These are phyloP conservation scores for Helenozyma rhizophorensis DNA, from an alignment of 805 yeast species.

Conservation along the genomic window DNA sequence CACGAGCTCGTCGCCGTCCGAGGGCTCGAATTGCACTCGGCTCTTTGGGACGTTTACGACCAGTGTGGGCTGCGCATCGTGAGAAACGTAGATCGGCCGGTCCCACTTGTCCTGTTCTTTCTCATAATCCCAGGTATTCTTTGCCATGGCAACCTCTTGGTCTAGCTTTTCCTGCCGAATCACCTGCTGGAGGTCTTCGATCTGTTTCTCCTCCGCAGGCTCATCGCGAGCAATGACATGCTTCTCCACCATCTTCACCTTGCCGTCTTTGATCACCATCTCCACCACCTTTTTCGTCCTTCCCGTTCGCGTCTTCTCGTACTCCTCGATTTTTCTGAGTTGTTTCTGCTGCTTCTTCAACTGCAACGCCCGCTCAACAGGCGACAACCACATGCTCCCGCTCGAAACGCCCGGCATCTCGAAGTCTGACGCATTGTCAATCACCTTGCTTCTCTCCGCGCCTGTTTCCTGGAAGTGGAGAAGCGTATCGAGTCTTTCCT, in stretches of 20 bases:
- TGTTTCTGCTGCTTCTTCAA: slow-evolving; percentile 81
- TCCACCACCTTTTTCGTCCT: slow-evolving; percentile 72
- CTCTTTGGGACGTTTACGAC: neutral
- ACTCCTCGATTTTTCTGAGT: slow-evolving; percentile 57
- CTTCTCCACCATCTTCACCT: slow-evolving; percentile 60
- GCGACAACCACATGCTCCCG: slow-evolving; percentile 76
- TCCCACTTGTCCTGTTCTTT: slow-evolving; percentile 53
- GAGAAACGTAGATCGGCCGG: slow-evolving; percentile 43
- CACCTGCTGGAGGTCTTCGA: slow-evolving; percentile 33
- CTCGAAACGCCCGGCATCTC: slow-evolving; percentile 52
- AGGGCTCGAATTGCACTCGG: neutral
- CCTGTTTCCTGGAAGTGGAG: slow-evolving; percentile 80
- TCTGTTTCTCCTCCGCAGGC: slow-evolving; percentile 27
- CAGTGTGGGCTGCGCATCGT: too few relatives aligned
- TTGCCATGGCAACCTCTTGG: slow-evolving; percentile 27
- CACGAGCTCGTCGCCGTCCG: slow-evolving; percentile 13
- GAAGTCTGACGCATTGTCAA: slow-evolving; percentile 89
- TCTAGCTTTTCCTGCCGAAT: slow-evolving; percentile 19
- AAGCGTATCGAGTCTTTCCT: slow-evolving; percentile 66
- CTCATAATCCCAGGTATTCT: slow-evolving; percentile 57
- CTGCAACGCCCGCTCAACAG: slow-evolving; percentile 80
- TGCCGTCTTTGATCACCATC: slow-evolving; percentile 76
- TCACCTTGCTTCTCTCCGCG: slow-evolving; percentile 85
- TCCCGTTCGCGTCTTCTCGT: slow-evolving; percentile 53
- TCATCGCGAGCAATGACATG: slow-evolving; percentile 17